Percentiles rank a stretch among this genome's conserved stretches.
Conservation (phyloP, 805 yeast species). For the Candida manassasensis region DNA sequence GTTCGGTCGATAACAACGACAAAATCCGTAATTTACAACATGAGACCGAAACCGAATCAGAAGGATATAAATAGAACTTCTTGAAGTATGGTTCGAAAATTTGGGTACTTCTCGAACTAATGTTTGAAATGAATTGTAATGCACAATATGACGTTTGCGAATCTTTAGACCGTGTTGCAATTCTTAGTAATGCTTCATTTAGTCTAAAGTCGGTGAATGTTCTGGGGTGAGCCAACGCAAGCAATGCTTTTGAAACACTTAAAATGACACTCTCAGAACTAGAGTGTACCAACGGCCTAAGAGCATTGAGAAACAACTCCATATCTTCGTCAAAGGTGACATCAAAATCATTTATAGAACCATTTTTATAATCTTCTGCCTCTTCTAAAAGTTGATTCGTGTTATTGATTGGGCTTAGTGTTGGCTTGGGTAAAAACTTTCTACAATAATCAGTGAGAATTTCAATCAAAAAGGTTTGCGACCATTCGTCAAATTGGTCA, state of each 20-base stretch:
- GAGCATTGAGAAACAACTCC: constrained; percentile 44
- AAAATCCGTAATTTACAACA: constrained; percentile 57
- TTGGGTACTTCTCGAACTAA: constrained; percentile 28
- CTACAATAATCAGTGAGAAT: constrained; percentile 65
- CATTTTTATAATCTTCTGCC: constrained; percentile 36
- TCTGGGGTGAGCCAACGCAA: constrained; percentile 55
- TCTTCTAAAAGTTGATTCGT: constrained; percentile 27
- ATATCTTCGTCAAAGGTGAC: constrained; percentile 53
- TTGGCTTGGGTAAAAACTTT: constrained; percentile 53
- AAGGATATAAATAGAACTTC: constrained; percentile 53
- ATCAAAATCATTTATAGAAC: constrained; percentile 23
- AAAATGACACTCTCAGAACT: constrained; percentile 58
- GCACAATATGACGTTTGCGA: constrained; percentile 27
- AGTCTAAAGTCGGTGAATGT: constrained; percentile 45
- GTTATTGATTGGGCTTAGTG: constrained; percentile 27
- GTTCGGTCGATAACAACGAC: constrained; percentile 50
- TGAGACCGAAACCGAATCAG: constrained; percentile 44
- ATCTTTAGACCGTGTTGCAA: constrained; percentile 24
- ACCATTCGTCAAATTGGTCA: constrained; percentile 64
- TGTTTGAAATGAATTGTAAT: constrained; percentile 43
- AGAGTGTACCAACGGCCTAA: constrained; percentile 45
- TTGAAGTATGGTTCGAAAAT: constrained; percentile 32
- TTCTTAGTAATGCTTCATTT: constrained; percentile 47
- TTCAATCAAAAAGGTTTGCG: constrained; percentile 57
- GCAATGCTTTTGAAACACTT: constrained; percentile 52